These are phyloP conservation scores for Coemansia sp. DNA, from an alignment of 192 early-diverging fungal species.

Conservation along the genomic window DNA sequence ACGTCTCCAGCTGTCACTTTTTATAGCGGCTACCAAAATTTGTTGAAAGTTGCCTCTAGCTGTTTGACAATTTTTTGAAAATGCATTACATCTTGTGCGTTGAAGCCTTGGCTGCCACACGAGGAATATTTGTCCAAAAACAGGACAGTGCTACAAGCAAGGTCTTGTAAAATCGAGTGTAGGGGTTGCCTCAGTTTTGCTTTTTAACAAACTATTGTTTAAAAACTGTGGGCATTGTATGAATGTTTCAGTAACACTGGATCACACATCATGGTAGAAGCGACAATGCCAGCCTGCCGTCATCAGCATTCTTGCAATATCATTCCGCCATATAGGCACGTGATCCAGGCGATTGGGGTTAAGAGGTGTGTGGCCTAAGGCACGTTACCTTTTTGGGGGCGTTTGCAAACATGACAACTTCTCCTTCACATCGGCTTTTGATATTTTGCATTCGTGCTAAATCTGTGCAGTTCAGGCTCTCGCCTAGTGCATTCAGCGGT, in stretches of 20 bases:
- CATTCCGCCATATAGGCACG: neutral
- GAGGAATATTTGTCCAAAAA: neutral
- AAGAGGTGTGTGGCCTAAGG: neutral
- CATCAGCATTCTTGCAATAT: neutral
- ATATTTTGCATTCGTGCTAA: neutral
- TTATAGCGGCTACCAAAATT: neutral
- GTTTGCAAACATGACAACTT: neutral
- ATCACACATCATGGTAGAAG: neutral
- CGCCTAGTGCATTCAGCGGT: neutral
- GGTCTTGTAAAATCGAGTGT: neutral
- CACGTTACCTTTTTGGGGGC: neutral
- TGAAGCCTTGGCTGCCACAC: neutral
- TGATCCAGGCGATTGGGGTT: neutral
- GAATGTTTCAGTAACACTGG: neutral
- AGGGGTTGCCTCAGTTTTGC: neutral
- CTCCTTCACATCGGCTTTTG: neutral
- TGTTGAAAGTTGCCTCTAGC: no score
- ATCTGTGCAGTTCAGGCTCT: neutral
- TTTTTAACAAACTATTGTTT: neutral
- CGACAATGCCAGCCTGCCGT: neutral
- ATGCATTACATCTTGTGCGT: no score
- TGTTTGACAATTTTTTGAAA: no score
- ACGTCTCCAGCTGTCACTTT: neutral
- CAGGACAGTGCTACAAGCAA: neutral
- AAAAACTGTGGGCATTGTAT: neutral